Percentiles rank a stretch among this genome's conserved stretches.
These are phyloP conservation scores for Pseudoperonospora humuli DNA, from an alignment of 352 stramenopile genomes.

Conservation along the genomic window DNA sequence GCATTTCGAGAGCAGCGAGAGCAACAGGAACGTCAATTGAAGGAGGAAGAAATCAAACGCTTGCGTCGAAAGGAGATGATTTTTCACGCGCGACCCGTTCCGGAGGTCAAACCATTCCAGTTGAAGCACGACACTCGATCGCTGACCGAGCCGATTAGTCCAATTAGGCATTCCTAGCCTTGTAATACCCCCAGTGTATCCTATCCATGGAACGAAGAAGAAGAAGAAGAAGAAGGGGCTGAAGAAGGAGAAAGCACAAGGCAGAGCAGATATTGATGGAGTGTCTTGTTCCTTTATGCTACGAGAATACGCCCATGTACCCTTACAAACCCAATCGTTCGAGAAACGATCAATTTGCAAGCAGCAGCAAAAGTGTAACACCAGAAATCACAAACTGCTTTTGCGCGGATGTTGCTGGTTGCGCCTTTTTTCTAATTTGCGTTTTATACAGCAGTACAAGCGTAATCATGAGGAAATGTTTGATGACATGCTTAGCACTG, in stretches of 20 bases:
- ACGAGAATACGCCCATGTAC: conserved; percentile 14
- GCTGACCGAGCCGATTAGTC: conserved; percentile 54
- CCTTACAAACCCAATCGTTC: conserved; percentile 14
- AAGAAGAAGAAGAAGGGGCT: conserved; percentile 1
- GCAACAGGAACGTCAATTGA: conserved; percentile 34
- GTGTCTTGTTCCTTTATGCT: conserved; percentile 1
- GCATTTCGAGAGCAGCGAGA: conserved; percentile 45
- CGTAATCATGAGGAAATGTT: neutral
- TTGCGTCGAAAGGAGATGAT: conserved; percentile 63
- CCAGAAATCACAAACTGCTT: no score
- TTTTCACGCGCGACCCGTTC: conserved; percentile 63
- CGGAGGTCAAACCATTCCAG: conserved; percentile 37
- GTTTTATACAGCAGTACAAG: neutral
- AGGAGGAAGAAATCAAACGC: conserved; percentile 66
- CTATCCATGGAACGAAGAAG: neutral
- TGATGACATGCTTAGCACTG: conserved; percentile 1
- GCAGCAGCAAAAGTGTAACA: conserved; percentile 5
- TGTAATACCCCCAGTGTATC: neutral
- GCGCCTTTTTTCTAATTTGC: conserved; percentile 25
- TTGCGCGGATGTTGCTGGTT: neutral
- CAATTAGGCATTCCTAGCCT: conserved; percentile 26
- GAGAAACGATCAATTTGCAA: conserved; percentile 10
- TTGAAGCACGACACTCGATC: conserved; percentile 38
- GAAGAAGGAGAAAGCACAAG: conserved; percentile 3
- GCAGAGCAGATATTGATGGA: neutral